Base-by-base conservation (phyloP, 106 monocot species). In the Alisma plantagoaquatica region DNA sequence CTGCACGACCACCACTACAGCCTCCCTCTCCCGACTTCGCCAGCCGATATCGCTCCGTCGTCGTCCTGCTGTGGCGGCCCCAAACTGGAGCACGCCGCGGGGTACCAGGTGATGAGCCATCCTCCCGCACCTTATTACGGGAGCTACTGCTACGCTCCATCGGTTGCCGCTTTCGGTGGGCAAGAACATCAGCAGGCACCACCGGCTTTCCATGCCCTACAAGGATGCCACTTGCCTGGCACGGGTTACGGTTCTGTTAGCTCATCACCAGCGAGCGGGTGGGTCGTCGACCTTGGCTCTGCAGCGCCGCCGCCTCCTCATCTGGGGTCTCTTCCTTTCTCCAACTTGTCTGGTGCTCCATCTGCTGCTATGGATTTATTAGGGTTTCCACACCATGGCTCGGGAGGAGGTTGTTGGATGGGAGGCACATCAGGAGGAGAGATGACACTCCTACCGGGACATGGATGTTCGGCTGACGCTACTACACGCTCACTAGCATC, bases 11-110 rank as follows among this genome's bases (percentile, higher is more conserved):
- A 14, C 49, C 49, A 19, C 26, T 19, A 17, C 68, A 14, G 41
- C 54, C 42, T 15, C 29, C 45, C 52, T n/a, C 44, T 19, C 27
- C 66, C 28, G 32, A 51, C 15, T 33, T 47, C 15, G 71, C 52
- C 54, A 29, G 55, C 14, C 46, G 63, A 0, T 49, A 59, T n/a
- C 7, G 57, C 48, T 21, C 56, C 62, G 28, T 31, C 21, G 29
- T 41, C 65, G n/a, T 14, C 31, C 43, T n/a, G 38, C 22, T 3
- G 1, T 27, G 3, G 21, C 29, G 10, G 41, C 29, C 19, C 23
- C 29, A 23, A 50, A 41, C 10, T 43, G 42, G n/a, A 54, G 26
- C n/a, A 54, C 24, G n/a, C 31, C 23, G 9, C 43, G 15, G 44
- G 35, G 9, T 38, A 38, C 35, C 35, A 7, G 35, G 14, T 6